These are phyloP conservation scores for Daldinia caldariorum DNA, from an alignment of 495 filamentous ascomycete species.

Conservation along the genomic window DNA sequence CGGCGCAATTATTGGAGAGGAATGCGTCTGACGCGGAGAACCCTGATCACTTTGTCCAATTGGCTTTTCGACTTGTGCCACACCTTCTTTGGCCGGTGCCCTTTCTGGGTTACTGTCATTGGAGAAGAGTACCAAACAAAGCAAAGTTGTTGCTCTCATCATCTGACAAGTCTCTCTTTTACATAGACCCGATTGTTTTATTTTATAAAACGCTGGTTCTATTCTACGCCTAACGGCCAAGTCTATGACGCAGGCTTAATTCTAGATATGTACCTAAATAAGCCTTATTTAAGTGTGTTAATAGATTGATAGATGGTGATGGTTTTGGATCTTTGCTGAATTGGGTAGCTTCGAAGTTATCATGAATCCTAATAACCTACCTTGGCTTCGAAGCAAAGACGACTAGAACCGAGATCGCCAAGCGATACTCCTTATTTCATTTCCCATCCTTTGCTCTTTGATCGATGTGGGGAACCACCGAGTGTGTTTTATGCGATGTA, in stretches of 20 bases:
- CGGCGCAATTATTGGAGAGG: not conserved
- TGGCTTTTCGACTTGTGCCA: not conserved
- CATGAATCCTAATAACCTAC: no score
- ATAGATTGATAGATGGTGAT: no score
- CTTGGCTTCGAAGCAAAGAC: not conserved
- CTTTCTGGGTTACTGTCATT: not conserved
- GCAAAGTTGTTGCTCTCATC: not conserved
- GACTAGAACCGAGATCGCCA: constrained; percentile 11
- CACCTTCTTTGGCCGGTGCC: not conserved
- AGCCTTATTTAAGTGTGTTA: no score
- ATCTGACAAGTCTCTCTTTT: no score
- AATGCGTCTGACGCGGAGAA: constrained; percentile 13
- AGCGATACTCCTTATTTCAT: constrained; percentile 18
- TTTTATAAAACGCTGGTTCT: no score
- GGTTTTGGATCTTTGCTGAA: no score
- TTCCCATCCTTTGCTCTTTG: constrained; percentile 5
- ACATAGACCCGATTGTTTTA: no score
- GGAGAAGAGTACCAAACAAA: not conserved
- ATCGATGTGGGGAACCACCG: not conserved
- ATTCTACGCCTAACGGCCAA: no score
- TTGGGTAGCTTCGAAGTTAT: no score
- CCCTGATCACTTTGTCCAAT: not conserved
- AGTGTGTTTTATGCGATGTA: not conserved
- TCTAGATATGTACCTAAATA: no score
- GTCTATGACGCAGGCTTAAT: no score